phyloP scores from a whole-genome alignment of 176 grass and related monocot species.

The Oryza officinalis region DNA sequence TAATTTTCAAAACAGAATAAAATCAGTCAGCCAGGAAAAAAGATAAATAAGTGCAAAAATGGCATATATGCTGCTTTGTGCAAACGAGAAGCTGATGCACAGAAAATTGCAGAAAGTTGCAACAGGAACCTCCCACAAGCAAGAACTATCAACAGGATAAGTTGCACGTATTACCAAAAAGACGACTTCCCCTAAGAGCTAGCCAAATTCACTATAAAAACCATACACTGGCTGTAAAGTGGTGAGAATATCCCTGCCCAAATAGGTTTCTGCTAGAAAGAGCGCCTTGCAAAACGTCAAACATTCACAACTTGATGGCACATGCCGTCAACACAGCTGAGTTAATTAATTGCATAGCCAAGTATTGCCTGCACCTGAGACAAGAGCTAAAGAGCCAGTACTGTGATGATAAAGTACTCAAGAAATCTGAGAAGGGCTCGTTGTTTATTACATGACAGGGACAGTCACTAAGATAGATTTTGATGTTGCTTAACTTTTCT shows the following conservation, averaged over 20 bases:
- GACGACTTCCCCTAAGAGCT: not conserved
- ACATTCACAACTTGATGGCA: conserved; percentile 55
- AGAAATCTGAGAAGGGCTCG: conserved; percentile 36
- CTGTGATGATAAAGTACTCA: conserved; percentile 33
- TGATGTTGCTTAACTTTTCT: conserved; percentile 37
- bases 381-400: conserved; percentile 57
- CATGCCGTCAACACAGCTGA: conserved; percentile 59
- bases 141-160: conserved; percentile 46
- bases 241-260: conserved; percentile 59
- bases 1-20: not conserved
- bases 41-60: not conserved
- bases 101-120: conserved; percentile 35
- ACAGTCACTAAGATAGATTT: conserved; percentile 46
- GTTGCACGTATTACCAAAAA: conserved; percentile 30
- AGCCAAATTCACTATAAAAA: conserved; percentile 39
- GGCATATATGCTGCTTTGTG: conserved; percentile 8
- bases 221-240: conserved; percentile 50
- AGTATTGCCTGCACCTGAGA: conserved; percentile 50
- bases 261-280: conserved; percentile 61
- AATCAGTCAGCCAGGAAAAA: conserved; percentile 5
- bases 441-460: conserved; percentile 52
- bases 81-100: not conserved
- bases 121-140: conserved; percentile 17
- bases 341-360: conserved; percentile 31
- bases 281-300: conserved; percentile 70